phyloP scores from a whole-genome alignment of 2,329 filamentous ascomycete species.

The Teratosphaeria gauchensis region DNA sequence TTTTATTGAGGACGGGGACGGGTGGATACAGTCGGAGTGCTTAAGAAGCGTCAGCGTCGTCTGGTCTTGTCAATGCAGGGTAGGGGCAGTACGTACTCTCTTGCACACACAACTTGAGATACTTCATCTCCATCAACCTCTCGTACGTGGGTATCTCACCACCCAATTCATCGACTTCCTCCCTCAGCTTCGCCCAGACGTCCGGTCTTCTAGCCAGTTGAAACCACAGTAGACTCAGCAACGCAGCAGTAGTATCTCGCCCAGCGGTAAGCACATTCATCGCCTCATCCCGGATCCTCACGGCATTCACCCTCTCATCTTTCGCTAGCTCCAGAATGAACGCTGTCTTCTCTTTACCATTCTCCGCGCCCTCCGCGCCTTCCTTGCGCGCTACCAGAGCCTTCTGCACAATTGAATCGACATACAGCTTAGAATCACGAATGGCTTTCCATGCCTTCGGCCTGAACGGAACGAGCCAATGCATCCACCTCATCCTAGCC shows the following conservation, averaged over 20 bases:
- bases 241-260: constrained; percentile 42
- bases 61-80: background rate
- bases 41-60: background rate
- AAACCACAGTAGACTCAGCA: constrained; percentile 34
- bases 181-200: constrained; percentile 13
- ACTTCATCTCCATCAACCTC: constrained; percentile 17
- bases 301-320: constrained; percentile 33
- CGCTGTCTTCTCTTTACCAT: constrained; percentile 35
- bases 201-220: constrained; percentile 12
- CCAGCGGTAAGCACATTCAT: constrained; percentile 42
- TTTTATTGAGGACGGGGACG: constrained; percentile 66
- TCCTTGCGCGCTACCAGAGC: constrained; percentile 5
- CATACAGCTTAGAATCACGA: constrained; percentile 3
- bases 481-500: constrained; percentile 5
- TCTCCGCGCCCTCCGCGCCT: background rate
- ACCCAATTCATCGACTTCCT: constrained; percentile 12
- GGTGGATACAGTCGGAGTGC: constrained; percentile 60
- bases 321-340: constrained; percentile 50
- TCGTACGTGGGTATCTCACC: constrained; percentile 33
- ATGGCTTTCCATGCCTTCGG: constrained; percentile 6
- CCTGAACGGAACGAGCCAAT: constrained; percentile 2
- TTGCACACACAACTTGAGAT: constrained; percentile 51
- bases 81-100: constrained; percentile 26
- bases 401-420: constrained; percentile 8
- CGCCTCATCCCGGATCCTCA: constrained; percentile 30